phyloP scores from a whole-genome alignment of 2,329 filamentous ascomycete genomes.

The Tolypocladium cylindrosporum region DNA sequence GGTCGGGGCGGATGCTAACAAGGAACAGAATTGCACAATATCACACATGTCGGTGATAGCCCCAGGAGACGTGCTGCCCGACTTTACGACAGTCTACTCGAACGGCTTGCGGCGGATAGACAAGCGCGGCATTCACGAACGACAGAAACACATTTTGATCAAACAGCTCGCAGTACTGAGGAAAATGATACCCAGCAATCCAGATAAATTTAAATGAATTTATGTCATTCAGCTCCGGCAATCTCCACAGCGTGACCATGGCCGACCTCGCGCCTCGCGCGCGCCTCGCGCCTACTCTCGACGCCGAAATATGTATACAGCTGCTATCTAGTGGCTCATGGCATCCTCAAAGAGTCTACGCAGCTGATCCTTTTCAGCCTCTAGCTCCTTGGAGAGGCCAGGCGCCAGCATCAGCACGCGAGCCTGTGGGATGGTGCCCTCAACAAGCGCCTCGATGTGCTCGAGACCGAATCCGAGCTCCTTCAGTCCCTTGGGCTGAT shows the following conservation, averaged over 20 bases:
- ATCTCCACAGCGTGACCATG: not conserved
- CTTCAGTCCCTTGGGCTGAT: constrained; percentile 81
- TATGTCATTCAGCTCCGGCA: not conserved
- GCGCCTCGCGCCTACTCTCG: not conserved
- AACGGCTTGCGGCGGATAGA: constrained; percentile 49
- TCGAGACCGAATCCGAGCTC: constrained; percentile 67
- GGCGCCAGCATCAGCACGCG: constrained; percentile 89
- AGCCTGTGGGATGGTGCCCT: constrained; percentile 88
- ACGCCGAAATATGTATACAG: not conserved
- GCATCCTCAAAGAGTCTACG: constrained; percentile 56
- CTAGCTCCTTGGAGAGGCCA: constrained; percentile 59
- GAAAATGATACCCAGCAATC: constrained; percentile 57
- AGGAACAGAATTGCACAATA: constrained; percentile 54
- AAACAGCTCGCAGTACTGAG: constrained; percentile 59
- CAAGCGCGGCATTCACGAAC: constrained; percentile 48
- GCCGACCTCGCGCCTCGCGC: not conserved
- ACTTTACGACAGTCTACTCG: constrained; percentile 62
- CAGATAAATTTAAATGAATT: constrained; percentile 34
- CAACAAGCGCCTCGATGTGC: constrained; percentile 75
- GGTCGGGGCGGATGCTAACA: not conserved
- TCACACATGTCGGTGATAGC: constrained; percentile 52
- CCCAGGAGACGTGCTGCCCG: constrained; percentile 48
- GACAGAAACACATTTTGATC: constrained; percentile 53
- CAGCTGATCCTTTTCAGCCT: constrained; percentile 63
- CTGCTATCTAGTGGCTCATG: constrained; percentile 25